A percentile compares a stretch with the other conserved stretches of the same genome.
phyloP scores from a whole-genome alignment of 2,329 filamentous ascomycete genomes.

The Fusarium verticillioides region DNA sequence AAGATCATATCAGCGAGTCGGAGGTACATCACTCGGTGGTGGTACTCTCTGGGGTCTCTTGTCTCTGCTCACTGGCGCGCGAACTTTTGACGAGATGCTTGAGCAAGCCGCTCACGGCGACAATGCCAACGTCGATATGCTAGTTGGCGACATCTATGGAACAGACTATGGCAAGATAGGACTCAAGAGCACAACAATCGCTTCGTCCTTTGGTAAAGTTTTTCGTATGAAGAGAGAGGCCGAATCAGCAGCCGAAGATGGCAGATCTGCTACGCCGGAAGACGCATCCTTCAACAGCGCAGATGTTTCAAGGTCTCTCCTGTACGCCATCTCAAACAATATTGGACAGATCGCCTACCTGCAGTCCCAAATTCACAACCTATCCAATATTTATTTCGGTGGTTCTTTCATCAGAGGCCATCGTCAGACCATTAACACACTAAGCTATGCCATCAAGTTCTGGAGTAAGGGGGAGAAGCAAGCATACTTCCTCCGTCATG shows the following conservation, averaged over 20 bases:
- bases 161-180: constrained; percentile 96
- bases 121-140: constrained; percentile 92
- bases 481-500: constrained; percentile 94
- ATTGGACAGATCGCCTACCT: constrained; percentile 98
- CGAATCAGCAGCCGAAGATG: constrained; percentile 81
- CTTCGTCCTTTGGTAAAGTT: constrained; percentile 96
- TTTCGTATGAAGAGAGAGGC: constrained; percentile 91
- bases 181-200: constrained; percentile 93
- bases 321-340: constrained; percentile 97
- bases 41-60: constrained; percentile 98
- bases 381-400: constrained; percentile 96
- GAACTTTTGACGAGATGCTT: constrained; percentile 98
- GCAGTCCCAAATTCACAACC: constrained; percentile 93
- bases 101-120: constrained; percentile 90
- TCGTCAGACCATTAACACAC: constrained; percentile 96
- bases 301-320: constrained; percentile 89
- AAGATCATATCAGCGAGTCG: constrained; percentile 86
- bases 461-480: constrained; percentile 96
- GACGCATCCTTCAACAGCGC: constrained; percentile 72
- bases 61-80: constrained; percentile 89
- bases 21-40: constrained; percentile 92
- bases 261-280: constrained; percentile 64
- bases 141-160: constrained; percentile 98
- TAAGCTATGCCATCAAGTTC: constrained; percentile 96
- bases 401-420: constrained; percentile 97